phyloP scores from a whole-genome alignment of 2,329 filamentous ascomycete genomes.

The Sclerotinia subarctica region DNA sequence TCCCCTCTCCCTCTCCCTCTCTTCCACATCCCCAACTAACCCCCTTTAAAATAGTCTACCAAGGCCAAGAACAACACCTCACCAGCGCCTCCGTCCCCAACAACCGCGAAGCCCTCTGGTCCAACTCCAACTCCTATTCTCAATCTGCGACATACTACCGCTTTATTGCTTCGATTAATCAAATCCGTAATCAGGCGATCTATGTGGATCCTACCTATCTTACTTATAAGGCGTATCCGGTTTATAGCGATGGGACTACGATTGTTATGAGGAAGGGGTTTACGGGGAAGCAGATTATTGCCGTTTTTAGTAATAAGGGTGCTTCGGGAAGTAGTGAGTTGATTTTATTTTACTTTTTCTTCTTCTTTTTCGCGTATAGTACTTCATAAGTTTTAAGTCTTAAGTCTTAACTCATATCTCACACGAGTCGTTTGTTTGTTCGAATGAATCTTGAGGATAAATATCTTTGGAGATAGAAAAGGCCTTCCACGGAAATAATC shows the following conservation, averaged over 20 bases:
- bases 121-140: conserved; percentile 40
- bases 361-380: no score
- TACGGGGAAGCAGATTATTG: conserved; percentile 30
- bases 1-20: neutral
- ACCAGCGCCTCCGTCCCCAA: conserved; percentile 40
- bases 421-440: no score
- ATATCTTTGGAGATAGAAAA: no score
- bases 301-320: conserved; percentile 44
- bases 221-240: conserved; percentile 32
- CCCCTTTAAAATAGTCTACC: conserved; percentile 41
- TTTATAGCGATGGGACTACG: conserved; percentile 32
- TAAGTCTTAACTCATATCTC: no score
- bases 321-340: conserved; percentile 19
- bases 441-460: no score
- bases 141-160: conserved; percentile 28
- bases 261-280: conserved; percentile 36
- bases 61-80: conserved; percentile 53
- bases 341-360: neutral
- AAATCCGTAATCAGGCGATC: conserved; percentile 34
- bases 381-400: no score
- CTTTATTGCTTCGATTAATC: conserved; percentile 37
- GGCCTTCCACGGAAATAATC: no score
- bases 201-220: conserved; percentile 29
- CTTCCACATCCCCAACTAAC: no score
- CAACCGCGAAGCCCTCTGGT: conserved; percentile 48